phyloP scores from a whole-genome alignment of 768 basidiomycete genomes.

The Rickenella mellea region DNA sequence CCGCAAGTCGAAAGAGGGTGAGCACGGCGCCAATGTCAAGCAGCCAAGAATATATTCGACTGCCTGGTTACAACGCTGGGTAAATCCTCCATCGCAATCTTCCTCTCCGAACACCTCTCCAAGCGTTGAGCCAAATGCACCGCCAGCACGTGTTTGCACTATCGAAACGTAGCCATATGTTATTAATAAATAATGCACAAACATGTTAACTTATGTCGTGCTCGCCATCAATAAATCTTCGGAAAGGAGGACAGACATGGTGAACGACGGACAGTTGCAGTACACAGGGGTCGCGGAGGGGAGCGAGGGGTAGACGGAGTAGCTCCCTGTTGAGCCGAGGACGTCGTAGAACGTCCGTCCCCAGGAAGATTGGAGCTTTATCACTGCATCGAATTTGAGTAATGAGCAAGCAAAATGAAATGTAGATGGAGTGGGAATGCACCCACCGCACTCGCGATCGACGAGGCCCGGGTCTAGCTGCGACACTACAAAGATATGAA shows the following conservation, averaged over 20 bases:
- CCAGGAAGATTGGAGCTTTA: constrained; percentile 50
- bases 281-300: constrained; percentile 37
- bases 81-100: constrained; percentile 37
- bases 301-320: constrained; percentile 45
- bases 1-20: too few relatives aligned
- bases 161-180: constrained; percentile 3
- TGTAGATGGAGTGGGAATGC: background rate
- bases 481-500: too few relatives aligned
- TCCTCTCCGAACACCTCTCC: constrained; percentile 39
- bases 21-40: too few relatives aligned
- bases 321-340: constrained; percentile 51
- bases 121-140: constrained; percentile 48
- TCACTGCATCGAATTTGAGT: too few relatives aligned
- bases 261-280: constrained; percentile 70
- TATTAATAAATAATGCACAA: background rate
- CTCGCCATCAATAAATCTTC: constrained; percentile 59
- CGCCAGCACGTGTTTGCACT: constrained; percentile 82
- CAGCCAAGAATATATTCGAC: background rate
- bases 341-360: constrained; percentile 58
- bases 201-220: background rate
- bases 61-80: background rate
- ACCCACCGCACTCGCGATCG: constrained; percentile 57
- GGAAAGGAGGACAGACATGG: constrained; percentile 53
- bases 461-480: constrained; percentile 71
- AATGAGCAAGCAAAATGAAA: background rate